Conservation (phyloP, 2,329 filamentous ascomycete species). For the Blumeriella jaapii region DNA sequence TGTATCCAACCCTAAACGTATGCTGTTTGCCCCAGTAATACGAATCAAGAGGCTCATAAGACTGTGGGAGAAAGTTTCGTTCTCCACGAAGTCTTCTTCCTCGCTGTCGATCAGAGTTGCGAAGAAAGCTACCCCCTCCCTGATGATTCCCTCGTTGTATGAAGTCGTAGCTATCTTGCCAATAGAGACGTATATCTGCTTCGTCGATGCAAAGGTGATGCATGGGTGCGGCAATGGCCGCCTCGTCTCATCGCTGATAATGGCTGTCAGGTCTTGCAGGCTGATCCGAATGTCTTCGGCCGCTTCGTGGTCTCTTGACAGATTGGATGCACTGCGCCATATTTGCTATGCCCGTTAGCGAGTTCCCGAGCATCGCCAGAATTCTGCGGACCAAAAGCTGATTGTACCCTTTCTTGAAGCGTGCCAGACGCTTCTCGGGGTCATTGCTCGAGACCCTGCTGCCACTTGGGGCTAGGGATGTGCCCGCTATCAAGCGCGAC, state of each 20-base stretch:
- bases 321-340: slow-evolving; percentile 51
- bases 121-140: slow-evolving; percentile 76
- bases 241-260: slow-evolving; percentile 81
- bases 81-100: slow-evolving; percentile 88
- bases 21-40: slow-evolving; percentile 62
- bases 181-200: slow-evolving; percentile 82
- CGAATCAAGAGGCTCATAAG: slow-evolving; percentile 77
- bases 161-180: slow-evolving; percentile 80
- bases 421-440: slow-evolving; percentile 50
- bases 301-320: slow-evolving; percentile 47
- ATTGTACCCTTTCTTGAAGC: slow-evolving; percentile 56
- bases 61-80: slow-evolving; percentile 71
- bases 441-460: slow-evolving; percentile 50
- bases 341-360: slow-evolving; percentile 32
- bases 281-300: slow-evolving; percentile 51
- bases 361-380: not conserved
- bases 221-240: slow-evolving; percentile 84
- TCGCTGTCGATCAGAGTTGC: slow-evolving; percentile 91
- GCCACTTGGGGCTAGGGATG: slow-evolving; percentile 42
- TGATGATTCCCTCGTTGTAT: slow-evolving; percentile 75
- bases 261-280: slow-evolving; percentile 51
- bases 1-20: slow-evolving; percentile 65
- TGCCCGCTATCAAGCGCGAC: slow-evolving; percentile 55
- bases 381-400: slow-evolving; percentile 35
- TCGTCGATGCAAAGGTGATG: slow-evolving; percentile 72